Conservation (phyloP, 2,329 filamentous ascomycete species). For the Colletotrichum shisoi region DNA sequence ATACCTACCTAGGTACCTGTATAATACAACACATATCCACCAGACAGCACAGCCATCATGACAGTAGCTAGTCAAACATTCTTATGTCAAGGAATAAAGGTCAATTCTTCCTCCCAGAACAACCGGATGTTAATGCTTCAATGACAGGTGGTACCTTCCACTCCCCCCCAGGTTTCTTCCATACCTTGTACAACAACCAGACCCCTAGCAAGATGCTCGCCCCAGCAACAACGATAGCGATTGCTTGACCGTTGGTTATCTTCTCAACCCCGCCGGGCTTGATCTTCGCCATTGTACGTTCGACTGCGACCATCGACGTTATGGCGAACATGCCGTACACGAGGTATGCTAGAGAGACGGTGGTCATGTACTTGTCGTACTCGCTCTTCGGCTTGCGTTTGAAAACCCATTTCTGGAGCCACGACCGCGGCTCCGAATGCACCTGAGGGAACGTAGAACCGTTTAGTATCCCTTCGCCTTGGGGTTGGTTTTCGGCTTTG, state of each 20-base stretch:
- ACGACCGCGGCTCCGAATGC: neutral
- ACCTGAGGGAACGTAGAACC: neutral
- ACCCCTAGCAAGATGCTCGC: neutral
- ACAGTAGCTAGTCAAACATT: too few relatives aligned
- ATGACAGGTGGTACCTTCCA: neutral
- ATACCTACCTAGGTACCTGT: neutral
- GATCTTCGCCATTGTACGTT: neutral
- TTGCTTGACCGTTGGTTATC: neutral
- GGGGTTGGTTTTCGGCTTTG: neutral
- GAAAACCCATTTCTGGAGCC: too few relatives aligned
- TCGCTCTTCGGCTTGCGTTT: neutral
- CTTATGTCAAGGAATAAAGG: too few relatives aligned
- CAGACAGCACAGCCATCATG: too few relatives aligned
- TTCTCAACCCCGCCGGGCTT: too few relatives aligned
- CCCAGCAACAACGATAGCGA: slow-evolving; percentile 14
- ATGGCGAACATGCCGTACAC: slow-evolving; percentile 6
- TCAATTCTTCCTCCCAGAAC: too few relatives aligned
- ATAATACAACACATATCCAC: neutral
- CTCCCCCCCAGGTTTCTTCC: neutral
- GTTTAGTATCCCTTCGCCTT: neutral
- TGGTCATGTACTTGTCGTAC: neutral
- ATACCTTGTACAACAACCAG: neutral
- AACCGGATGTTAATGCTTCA: too few relatives aligned
- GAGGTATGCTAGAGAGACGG: neutral
- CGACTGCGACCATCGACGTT: slow-evolving; percentile 12